Conservation (phyloP, 2,329 filamentous ascomycete genomes). For the Exophiala aquamarina region DNA sequence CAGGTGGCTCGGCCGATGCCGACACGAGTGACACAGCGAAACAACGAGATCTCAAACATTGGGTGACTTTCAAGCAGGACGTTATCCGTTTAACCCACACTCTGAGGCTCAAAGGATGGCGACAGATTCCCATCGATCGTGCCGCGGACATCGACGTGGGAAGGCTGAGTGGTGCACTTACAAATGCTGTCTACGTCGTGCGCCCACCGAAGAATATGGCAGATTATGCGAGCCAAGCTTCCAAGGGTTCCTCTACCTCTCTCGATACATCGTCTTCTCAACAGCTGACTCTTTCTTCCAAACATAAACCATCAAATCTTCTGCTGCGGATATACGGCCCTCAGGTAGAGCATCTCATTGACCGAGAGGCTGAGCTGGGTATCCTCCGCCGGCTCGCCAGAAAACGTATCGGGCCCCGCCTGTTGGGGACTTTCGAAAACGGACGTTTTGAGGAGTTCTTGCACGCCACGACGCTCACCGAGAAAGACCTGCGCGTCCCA, state of each 20-base stretch:
- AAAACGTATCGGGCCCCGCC: slow-evolving; percentile 87
- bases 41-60: slow-evolving; percentile 71
- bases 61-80: slow-evolving; percentile 87
- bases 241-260: slow-evolving; percentile 17
- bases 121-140: slow-evolving; percentile 63
- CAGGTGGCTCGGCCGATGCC: slow-evolving; percentile 52
- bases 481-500: slow-evolving; percentile 72
- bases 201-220: slow-evolving; percentile 70
- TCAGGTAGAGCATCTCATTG: slow-evolving; percentile 92
- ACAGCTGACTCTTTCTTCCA: slow-evolving; percentile 1
- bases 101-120: slow-evolving; percentile 86
- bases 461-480: slow-evolving; percentile 76
- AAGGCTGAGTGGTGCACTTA: slow-evolving; percentile 77
- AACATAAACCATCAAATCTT: slow-evolving; percentile 60
- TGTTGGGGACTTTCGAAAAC: slow-evolving; percentile 90
- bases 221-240: slow-evolving; percentile 24
- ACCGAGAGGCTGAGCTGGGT: slow-evolving; percentile 83
- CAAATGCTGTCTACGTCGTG: slow-evolving; percentile 95
- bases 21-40: slow-evolving; percentile 49
- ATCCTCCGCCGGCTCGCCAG: slow-evolving; percentile 82
- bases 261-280: neutral
- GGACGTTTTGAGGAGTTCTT: slow-evolving; percentile 96
- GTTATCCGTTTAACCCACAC: slow-evolving; percentile 89
- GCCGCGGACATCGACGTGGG: slow-evolving; percentile 46
- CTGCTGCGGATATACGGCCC: slow-evolving; percentile 91